phyloP scores from a whole-genome alignment of 2,329 filamentous ascomycete genomes.

The Corynespora cassiicola region DNA sequence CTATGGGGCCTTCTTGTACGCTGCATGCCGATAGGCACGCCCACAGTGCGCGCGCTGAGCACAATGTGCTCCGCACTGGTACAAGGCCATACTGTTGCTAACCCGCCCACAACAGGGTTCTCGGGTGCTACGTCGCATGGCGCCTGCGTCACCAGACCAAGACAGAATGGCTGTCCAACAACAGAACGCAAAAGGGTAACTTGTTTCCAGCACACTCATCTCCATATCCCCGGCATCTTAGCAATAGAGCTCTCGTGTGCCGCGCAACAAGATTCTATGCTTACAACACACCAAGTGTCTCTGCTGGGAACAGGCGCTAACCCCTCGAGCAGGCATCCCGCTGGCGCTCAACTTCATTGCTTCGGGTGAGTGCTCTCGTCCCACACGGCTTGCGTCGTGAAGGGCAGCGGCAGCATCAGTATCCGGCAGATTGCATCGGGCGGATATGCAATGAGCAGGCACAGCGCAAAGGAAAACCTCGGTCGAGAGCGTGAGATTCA shows the following conservation, averaged over 20 bases:
- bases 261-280: too few species aligned
- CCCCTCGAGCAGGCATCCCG: conserved; percentile 77
- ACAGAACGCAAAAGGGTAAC: conserved; percentile 87
- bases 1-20: conserved; percentile 78
- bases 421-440: conserved; percentile 18
- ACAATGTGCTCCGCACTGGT: conserved; percentile 12
- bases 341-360: conserved; percentile 89
- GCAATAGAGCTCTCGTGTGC: too few species aligned
- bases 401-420: conserved; percentile 70
- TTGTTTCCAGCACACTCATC: too few species aligned
- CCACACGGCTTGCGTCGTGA: conserved; percentile 46
- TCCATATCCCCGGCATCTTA: too few species aligned
- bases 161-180: conserved; percentile 75
- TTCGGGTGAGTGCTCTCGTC: conserved; percentile 75
- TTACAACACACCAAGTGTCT: not conserved
- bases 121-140: conserved; percentile 67
- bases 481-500: conserved; percentile 25
- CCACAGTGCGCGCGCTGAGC: too few species aligned
- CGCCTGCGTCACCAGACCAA: conserved; percentile 67
- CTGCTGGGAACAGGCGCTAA: too few species aligned
- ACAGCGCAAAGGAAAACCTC: conserved; percentile 20
- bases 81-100: too few species aligned
- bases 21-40: too few species aligned
- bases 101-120: conserved; percentile 55
- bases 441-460: conserved; percentile 5